Percentiles rank a stretch among this genome's conserved stretches.
These are phyloP conservation scores for Bruguiera parviflora DNA, from an alignment of 345 rosid species.

Conservation along the genomic window DNA sequence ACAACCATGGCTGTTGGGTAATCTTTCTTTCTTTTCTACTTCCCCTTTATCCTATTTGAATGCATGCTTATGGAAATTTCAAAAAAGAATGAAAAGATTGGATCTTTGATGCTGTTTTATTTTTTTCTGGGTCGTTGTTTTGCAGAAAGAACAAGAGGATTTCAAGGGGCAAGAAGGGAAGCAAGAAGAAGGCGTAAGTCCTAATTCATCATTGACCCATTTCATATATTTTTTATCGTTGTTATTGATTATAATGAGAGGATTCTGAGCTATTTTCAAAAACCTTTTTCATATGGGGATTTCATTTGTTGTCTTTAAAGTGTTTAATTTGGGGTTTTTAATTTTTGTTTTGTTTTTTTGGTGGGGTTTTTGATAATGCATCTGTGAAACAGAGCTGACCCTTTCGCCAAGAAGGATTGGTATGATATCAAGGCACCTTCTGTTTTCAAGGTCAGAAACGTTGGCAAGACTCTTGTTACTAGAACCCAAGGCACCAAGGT, in stretches of 20 bases:
- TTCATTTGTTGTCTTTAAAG: too few relatives aligned
- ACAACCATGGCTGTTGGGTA: too few relatives aligned
- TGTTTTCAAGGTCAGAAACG: conserved; percentile 39
- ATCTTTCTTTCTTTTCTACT: too few relatives aligned
- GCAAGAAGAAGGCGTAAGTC: conserved; percentile 56
- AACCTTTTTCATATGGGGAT: too few relatives aligned
- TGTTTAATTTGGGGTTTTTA: background rate
- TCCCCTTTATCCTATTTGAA: too few relatives aligned
- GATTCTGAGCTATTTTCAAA: too few relatives aligned
- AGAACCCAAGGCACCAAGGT: conserved; percentile 66
- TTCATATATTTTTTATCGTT: background rate
- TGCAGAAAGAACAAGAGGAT: conserved; percentile 53
- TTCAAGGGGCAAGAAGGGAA: conserved; percentile 57
- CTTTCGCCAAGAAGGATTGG: conserved; percentile 57
- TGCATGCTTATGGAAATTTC: too few relatives aligned
- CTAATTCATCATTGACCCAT: background rate
- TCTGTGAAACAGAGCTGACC: conserved; percentile 37
- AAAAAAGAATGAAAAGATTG: too few relatives aligned
- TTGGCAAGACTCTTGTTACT: conserved; percentile 51
- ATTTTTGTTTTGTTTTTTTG: too few relatives aligned
- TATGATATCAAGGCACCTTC: conserved; percentile 56
- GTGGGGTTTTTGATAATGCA: background rate
- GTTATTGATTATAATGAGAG: background rate
- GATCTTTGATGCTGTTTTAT: background rate
- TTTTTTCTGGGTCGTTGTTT: background rate